Base-by-base conservation (phyloP, 1,284 basidiomycete species). In the Heterobasidion irregulare region DNA sequence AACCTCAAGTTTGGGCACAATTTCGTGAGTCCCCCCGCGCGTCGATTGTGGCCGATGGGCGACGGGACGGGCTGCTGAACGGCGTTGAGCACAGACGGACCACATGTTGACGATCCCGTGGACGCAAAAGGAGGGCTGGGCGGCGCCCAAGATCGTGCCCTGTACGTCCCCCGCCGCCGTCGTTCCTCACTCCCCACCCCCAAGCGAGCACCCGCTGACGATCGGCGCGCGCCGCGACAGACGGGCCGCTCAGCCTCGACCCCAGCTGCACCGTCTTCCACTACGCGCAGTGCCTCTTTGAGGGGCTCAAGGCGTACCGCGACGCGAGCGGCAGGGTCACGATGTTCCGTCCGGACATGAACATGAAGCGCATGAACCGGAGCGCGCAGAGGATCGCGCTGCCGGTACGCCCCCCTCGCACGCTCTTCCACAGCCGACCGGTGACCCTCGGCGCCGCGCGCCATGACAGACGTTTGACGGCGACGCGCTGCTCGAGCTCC, bases 331-430 rank as follows among this genome's bases (percentile, higher is more conserved):
- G 91, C 19, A 83, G 81, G 52, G 82, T 97, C 12, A 85, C 92
- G 12, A 73, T 99, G 58, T 99, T 99, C 80, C 78, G 97, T 53
- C 97, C 97, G 1, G 94, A 99, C 68, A 96, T 95, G 88, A 99
- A 99, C 76, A 98, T 99, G 95, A 84, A 83, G 68, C 83, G 92
- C 41, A 91, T 94, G 90, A 92, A 92, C 71, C 78, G 62, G 41
- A 92, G 87, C 61, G 92, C 92, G 12, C 54, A 69, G 53, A 78
- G 89, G 41, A 74, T 93, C 57, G 87, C 90, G 26, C 70, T 94
- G 48, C 92, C 92, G 7, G 90, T 91, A 61, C 60, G 84, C 47
- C 2, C 18, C 47, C 6, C 15, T 18, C 19, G 26, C 46, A 18
- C 18, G 47, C 47, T 19, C n/a, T 51, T 5, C 45, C 6, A 4